Conservation (phyloP, 2,329 filamentous ascomycete genomes). For the Diaporthe sp. region DNA sequence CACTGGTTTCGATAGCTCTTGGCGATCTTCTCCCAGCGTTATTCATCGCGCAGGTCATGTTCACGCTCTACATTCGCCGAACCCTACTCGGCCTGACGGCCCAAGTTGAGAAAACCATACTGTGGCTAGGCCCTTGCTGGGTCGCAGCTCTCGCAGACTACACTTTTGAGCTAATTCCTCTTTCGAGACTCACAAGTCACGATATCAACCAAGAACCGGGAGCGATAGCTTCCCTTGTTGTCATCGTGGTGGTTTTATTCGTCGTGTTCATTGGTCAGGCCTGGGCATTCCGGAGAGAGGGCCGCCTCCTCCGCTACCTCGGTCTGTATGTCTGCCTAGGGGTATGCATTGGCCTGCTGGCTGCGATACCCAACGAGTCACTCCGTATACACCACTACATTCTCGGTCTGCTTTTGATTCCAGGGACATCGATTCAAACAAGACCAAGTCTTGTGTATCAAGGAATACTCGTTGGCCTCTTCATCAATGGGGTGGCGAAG, state of each 20-base stretch:
- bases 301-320: slow-evolving; percentile 74
- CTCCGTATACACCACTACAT: slow-evolving; percentile 84
- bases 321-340: slow-evolving; percentile 71
- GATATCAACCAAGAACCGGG: slow-evolving; percentile 79
- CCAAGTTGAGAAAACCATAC: slow-evolving; percentile 76
- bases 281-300: slow-evolving; percentile 76
- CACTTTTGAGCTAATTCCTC: slow-evolving; percentile 80
- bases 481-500: slow-evolving; percentile 81
- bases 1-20: slow-evolving; percentile 59
- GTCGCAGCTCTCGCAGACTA: slow-evolving; percentile 81
- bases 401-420: slow-evolving; percentile 76
- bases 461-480: slow-evolving; percentile 78
- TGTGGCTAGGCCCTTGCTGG: slow-evolving; percentile 80
- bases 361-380: slow-evolving; percentile 68
- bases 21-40: slow-evolving; percentile 76
- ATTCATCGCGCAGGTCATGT: slow-evolving; percentile 78
- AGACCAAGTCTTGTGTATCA: slow-evolving; percentile 77
- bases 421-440: slow-evolving; percentile 78
- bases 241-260: slow-evolving; percentile 74
- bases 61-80: slow-evolving; percentile 70
- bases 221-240: slow-evolving; percentile 73
- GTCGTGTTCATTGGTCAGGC: slow-evolving; percentile 75
- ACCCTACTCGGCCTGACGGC: slow-evolving; percentile 69
- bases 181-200: slow-evolving; percentile 77
- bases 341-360: slow-evolving; percentile 64